Conservation (phyloP, 306 rosid genomes). For the Trifolium pratense region DNA sequence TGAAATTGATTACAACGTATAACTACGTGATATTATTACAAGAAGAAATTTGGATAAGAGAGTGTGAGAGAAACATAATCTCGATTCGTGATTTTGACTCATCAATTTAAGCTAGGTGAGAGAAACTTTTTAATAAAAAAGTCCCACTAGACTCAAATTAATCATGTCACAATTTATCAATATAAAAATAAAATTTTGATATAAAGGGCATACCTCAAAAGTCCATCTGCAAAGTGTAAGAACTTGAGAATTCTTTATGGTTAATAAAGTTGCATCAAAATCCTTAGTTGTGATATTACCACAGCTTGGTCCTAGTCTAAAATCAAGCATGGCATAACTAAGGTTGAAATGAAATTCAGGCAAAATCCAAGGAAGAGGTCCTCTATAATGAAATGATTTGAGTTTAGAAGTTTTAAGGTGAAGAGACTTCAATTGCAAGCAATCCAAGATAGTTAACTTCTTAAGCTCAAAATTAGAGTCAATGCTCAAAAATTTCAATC, state of each 20-base stretch:
- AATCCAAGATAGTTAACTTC: constrained; percentile 62
- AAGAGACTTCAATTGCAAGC: constrained; percentile 58
- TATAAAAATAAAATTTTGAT: not conserved
- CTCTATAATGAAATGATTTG: constrained; percentile 53
- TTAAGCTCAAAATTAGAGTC: constrained; percentile 54
- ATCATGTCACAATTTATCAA: not conserved
- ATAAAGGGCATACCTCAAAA: constrained; percentile 58
- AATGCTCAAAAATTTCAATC: constrained; percentile 59
- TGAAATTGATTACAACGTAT: not conserved
- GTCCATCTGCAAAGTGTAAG: constrained; percentile 78
- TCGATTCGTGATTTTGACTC: not conserved
- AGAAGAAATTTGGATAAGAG: not conserved
- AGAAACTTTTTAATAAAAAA: not conserved
- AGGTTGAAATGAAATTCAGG: constrained; percentile 72
- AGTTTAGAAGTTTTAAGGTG: constrained; percentile 62
- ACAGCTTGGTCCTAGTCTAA: constrained; percentile 57
- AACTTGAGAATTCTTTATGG: constrained; percentile 67
- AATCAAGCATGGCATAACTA: constrained; percentile 72
- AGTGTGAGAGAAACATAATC: not conserved
- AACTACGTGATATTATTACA: not conserved
- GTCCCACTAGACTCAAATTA: not conserved
- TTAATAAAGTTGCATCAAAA: constrained; percentile 69
- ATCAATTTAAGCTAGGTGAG: not conserved
- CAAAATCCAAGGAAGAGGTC: constrained; percentile 62
- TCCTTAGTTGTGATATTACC: constrained; percentile 46